Conservation (phyloP, 2,329 filamentous ascomycete species). For the Botrytis squamosa region DNA sequence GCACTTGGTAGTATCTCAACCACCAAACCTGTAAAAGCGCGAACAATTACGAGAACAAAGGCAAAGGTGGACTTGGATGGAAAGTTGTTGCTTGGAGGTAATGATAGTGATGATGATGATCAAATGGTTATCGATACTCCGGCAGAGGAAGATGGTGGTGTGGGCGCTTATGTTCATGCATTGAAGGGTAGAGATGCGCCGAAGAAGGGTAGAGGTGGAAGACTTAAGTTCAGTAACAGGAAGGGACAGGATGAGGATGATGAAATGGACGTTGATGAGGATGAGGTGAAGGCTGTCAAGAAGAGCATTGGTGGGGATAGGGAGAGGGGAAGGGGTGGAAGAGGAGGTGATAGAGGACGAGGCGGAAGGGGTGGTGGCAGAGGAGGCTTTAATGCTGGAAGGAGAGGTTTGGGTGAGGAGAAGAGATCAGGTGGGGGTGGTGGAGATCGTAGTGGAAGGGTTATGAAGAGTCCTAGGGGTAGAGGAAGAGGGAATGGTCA, state of each 20-base stretch:
- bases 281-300: slow-evolving; percentile 52
- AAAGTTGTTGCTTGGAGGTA: slow-evolving; percentile 71
- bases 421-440: slow-evolving; percentile 7
- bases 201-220: slow-evolving; percentile 62
- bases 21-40: slow-evolving; percentile 72
- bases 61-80: slow-evolving; percentile 73
- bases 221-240: slow-evolving; percentile 70
- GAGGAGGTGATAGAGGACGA: slow-evolving; percentile 48
- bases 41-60: slow-evolving; percentile 51
- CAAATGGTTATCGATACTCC: slow-evolving; percentile 65
- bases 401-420: slow-evolving; percentile 24
- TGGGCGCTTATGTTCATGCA: slow-evolving; percentile 68
- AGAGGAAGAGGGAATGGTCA: slow-evolving; percentile 29
- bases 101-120: slow-evolving; percentile 49
- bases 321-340: slow-evolving; percentile 39
- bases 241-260: slow-evolving; percentile 56
- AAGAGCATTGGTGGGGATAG: slow-evolving; percentile 42
- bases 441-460: slow-evolving; percentile 9
- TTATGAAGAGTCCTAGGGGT: slow-evolving; percentile 20
- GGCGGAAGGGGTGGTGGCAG: slow-evolving; percentile 30
- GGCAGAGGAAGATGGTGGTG: slow-evolving; percentile 51
- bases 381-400: slow-evolving; percentile 28
- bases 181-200: slow-evolving; percentile 66
- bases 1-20: slow-evolving; percentile 91
- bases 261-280: slow-evolving; percentile 50